phyloP scores from a whole-genome alignment of 176 grass and related monocot genomes.

The Luzula sylvatica region DNA sequence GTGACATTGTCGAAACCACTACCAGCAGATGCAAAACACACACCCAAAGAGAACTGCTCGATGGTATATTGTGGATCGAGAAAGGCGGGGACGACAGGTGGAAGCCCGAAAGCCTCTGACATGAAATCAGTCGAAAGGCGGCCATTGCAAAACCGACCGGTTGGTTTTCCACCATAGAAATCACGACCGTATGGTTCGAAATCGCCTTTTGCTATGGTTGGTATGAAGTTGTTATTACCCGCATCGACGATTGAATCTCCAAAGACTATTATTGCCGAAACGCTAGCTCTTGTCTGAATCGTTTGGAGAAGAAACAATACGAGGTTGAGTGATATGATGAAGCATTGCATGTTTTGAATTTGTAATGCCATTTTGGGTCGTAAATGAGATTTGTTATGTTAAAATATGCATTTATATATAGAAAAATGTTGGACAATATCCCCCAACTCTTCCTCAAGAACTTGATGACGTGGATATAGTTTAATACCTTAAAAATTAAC shows the following conservation, averaged over 20 bases:
- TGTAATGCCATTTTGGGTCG: no score
- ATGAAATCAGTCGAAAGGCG: conserved; percentile 58
- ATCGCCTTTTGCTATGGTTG: conserved; percentile 48
- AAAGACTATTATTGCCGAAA: no score
- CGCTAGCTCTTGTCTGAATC: conserved; percentile 10
- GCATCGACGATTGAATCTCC: conserved; percentile 69
- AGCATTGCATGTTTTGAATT: conserved; percentile 1
- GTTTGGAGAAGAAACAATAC: conserved; percentile 7
- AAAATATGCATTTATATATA: no score
- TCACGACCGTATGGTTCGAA: no score
- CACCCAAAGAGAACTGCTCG: conserved; percentile 39
- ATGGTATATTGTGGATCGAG: conserved; percentile 31
- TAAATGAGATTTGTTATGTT: no score
- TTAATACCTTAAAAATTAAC: no score
- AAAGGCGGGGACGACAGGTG: conserved; percentile 43
- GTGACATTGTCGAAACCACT: no score
- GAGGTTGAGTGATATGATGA: background rate
- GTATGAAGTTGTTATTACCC: conserved; percentile 73
- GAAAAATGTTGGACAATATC: no score
- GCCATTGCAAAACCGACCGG: conserved; percentile 77
- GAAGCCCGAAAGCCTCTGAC: conserved; percentile 50
- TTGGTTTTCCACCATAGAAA: no score
- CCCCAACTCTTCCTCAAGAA: no score
- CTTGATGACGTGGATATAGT: no score
- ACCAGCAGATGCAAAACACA: conserved; percentile 70